A percentile compares a stretch with the other conserved stretches of the same genome.
Conservation (phyloP, 1,284 basidiomycete genomes). For the Trichosporon inkin region DNA sequence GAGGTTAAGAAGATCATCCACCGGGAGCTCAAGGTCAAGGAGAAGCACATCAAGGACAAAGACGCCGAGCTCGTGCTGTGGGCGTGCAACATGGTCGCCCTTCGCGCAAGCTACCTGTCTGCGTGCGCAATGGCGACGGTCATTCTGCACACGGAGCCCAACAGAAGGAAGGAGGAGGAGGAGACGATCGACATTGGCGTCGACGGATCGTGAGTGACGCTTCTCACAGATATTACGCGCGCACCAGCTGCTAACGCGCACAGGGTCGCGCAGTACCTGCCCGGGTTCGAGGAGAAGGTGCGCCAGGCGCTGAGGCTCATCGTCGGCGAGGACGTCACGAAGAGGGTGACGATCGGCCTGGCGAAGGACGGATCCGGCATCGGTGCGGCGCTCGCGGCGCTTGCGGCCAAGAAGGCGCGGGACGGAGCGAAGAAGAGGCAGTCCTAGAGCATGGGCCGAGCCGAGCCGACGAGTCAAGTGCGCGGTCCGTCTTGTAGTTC, state of each 20-base stretch:
- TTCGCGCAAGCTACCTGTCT: constrained; percentile 76
- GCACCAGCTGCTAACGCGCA: background rate
- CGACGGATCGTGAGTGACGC: constrained; percentile 69
- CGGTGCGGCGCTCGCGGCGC: constrained; percentile 56
- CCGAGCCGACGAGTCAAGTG: background rate
- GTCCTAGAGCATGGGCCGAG: background rate
- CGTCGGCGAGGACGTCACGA: constrained; percentile 74
- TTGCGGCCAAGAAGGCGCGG: constrained; percentile 51
- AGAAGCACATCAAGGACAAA: constrained; percentile 47
- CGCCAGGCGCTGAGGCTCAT: constrained; percentile 68
- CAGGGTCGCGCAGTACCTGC: constrained; percentile 86
- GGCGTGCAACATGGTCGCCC: constrained; percentile 70
- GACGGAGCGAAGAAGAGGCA: constrained; percentile 18
- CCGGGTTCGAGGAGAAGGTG: constrained; percentile 71
- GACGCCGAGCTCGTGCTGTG: constrained; percentile 73
- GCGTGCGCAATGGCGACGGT: constrained; percentile 83
- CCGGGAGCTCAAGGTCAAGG: constrained; percentile 60
- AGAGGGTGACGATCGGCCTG: constrained; percentile 74
- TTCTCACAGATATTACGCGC: background rate
- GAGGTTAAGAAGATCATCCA: constrained; percentile 58
- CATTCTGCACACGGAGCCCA: constrained; percentile 70
- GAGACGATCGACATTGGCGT: constrained; percentile 69
- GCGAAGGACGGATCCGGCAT: constrained; percentile 98
- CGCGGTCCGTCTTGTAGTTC: background rate
- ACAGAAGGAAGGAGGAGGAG: constrained; percentile 54